phyloP scores from a whole-genome alignment of 163 green algal genomes.

The Chlorella variabilis region DNA sequence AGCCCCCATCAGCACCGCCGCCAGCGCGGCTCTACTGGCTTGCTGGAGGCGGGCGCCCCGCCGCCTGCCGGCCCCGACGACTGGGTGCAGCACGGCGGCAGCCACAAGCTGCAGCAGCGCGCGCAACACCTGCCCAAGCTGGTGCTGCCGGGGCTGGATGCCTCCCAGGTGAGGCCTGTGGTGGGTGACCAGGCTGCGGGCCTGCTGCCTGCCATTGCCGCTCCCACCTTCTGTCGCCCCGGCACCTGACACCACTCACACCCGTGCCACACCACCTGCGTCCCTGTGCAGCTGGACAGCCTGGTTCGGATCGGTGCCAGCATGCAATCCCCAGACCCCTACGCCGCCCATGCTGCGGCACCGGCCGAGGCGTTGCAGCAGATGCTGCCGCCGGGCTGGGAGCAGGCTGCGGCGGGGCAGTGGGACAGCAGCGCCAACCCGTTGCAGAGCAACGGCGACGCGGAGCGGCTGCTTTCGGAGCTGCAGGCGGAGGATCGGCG shows the following conservation, averaged over 20 bases:
- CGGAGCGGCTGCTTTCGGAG: neutral
- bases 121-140: slow-evolving; percentile 20
- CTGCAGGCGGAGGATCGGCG: neutral
- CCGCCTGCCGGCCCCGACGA: neutral
- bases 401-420: neutral
- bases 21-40: neutral
- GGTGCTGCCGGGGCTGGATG: slow-evolving; percentile 34
- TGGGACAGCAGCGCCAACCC: slow-evolving; percentile 26
- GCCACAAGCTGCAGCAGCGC: neutral
- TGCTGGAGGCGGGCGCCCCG: neutral
- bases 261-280: neutral
- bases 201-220: neutral
- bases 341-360: neutral
- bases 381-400: neutral
- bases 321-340: slow-evolving; percentile 37
- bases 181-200: too few species aligned
- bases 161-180: slow-evolving; percentile 12
- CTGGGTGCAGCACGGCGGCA: neutral
- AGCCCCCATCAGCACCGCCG: neutral
- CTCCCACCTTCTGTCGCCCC: neutral
- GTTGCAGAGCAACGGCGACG: neutral
- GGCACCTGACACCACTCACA: neutral
- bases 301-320: slow-evolving; percentile 46
- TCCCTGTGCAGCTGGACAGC: slow-evolving; percentile 28
- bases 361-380: neutral